Percentiles rank a stretch among this genome's conserved stretches.
Conservation (phyloP, 163 green algal genomes). For the Trebouxiophyceae sp. region DNA sequence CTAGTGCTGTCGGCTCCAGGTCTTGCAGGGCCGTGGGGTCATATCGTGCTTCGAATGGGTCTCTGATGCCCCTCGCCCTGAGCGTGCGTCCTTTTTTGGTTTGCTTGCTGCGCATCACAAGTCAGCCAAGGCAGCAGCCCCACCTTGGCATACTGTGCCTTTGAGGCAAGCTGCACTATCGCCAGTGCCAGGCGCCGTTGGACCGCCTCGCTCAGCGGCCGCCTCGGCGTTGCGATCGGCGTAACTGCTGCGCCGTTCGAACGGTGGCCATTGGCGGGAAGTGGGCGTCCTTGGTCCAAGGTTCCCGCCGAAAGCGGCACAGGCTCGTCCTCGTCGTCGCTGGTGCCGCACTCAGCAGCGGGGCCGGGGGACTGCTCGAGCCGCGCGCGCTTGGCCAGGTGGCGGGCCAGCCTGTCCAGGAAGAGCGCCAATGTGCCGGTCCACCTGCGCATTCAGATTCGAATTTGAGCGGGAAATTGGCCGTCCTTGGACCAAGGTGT, state of each 20-base stretch:
- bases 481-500: no score
- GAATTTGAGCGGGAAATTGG: not conserved
- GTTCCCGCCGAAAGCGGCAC: no score
- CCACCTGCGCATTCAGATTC: slow-evolving; percentile 36
- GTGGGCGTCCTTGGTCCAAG: no score
- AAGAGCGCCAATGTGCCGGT: slow-evolving; percentile 41
- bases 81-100: no score
- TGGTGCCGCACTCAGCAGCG: slow-evolving; percentile 1
- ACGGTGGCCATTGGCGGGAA: not conserved
- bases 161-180: slow-evolving; percentile 50
- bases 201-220: slow-evolving; percentile 12
- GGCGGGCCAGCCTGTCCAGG: slow-evolving; percentile 35
- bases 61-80: no score
- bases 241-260: no score
- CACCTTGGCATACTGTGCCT: slow-evolving; percentile 75
- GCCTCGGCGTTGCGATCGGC: not conserved
- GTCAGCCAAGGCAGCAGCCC: not conserved
- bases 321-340: slow-evolving; percentile 5
- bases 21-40: no score
- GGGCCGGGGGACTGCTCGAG: slow-evolving; percentile 10
- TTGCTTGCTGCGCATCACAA: no score
- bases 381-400: slow-evolving; percentile 43
- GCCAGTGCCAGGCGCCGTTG: slow-evolving; percentile 24
- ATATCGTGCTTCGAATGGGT: no score
- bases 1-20: no score